Percentiles rank a stretch among this genome's conserved stretches.
These are phyloP conservation scores for Dichotomocladium elegans DNA, from an alignment of 371 early-diverging fungal species.

Conservation along the genomic window DNA sequence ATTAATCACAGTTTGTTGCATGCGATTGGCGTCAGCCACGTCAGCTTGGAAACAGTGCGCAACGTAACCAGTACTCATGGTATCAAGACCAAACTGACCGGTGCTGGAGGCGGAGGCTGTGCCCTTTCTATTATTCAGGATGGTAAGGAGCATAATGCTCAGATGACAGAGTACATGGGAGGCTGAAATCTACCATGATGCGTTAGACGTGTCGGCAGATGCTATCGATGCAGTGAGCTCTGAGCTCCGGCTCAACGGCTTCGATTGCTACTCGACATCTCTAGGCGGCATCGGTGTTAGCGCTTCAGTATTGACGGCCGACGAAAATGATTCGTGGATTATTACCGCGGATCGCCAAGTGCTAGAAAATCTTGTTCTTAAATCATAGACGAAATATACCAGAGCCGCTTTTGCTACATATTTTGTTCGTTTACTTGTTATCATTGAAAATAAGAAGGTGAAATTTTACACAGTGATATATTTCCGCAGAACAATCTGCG, in stretches of 20 bases:
- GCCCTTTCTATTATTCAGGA: conserved; percentile 77
- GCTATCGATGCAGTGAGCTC: conserved; percentile 35
- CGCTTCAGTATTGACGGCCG: conserved; percentile 18
- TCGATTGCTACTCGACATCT: conserved; percentile 66
- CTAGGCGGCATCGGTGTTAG: conserved; percentile 76
- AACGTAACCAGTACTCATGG: conserved; percentile 56
- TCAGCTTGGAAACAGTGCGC: conserved; percentile 76
- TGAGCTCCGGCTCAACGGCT: conserved; percentile 55
- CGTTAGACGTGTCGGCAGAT: conserved; percentile 26
- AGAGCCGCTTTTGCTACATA: no score
- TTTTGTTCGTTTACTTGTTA: no score
- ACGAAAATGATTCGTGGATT: conserved; percentile 28
- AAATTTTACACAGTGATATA: conserved; percentile 66
- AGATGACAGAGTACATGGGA: neutral
- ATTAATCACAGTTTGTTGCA: conserved; percentile 79
- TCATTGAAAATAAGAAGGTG: no score
- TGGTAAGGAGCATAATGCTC: conserved; percentile 35
- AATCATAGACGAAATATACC: no score
- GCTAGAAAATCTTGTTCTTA: conserved; percentile 11
- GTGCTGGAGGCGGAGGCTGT: conserved; percentile 98
- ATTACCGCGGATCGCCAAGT: conserved; percentile 16
- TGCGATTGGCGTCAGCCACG: conserved; percentile 82
- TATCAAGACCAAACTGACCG: conserved; percentile 86
- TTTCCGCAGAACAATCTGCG: conserved; percentile 59
- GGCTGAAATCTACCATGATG: no score